A percentile compares a stretch with the other conserved stretches of the same genome.
Conservation (phyloP, 768 basidiomycete genomes). For the Macrocybe gigantea region DNA sequence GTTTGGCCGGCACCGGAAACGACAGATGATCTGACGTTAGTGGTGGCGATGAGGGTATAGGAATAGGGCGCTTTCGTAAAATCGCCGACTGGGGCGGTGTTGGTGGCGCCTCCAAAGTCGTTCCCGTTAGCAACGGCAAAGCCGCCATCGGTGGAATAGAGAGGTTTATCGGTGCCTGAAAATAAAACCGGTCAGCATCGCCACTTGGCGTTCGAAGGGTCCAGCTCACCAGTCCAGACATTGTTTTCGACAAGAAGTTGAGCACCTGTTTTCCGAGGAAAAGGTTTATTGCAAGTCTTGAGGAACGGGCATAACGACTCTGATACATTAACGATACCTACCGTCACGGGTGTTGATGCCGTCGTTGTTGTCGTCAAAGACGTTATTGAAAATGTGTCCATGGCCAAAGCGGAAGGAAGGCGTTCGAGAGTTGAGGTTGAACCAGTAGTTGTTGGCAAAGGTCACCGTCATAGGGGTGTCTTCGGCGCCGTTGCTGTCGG, state of each 20-base stretch:
- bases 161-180: slow-evolving; percentile 27
- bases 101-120: slow-evolving; percentile 25
- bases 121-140: slow-evolving; percentile 34
- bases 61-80: slow-evolving; percentile 30
- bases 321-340: slow-evolving; percentile 6
- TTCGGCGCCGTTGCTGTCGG: slow-evolving; percentile 34
- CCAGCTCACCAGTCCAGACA: slow-evolving; percentile 30
- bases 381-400: slow-evolving; percentile 41
- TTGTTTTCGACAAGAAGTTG: slow-evolving; percentile 44
- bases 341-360: slow-evolving; percentile 39
- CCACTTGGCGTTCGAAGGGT: neutral
- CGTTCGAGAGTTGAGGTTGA: slow-evolving; percentile 37
- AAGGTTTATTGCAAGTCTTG: neutral
- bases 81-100: slow-evolving; percentile 25
- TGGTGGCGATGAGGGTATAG: slow-evolving; percentile 22
- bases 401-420: slow-evolving; percentile 41
- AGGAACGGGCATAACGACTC: neutral
- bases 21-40: slow-evolving; percentile 21
- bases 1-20: slow-evolving; percentile 24
- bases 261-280: slow-evolving; percentile 21
- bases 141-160: slow-evolving; percentile 35
- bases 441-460: slow-evolving; percentile 36
- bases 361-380: slow-evolving; percentile 36
- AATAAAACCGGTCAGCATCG: neutral
- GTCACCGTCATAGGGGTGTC: slow-evolving; percentile 37